These are phyloP conservation scores for Maudiozyma serrabonitensis DNA, from an alignment of 805 yeast species.

Conservation along the genomic window DNA sequence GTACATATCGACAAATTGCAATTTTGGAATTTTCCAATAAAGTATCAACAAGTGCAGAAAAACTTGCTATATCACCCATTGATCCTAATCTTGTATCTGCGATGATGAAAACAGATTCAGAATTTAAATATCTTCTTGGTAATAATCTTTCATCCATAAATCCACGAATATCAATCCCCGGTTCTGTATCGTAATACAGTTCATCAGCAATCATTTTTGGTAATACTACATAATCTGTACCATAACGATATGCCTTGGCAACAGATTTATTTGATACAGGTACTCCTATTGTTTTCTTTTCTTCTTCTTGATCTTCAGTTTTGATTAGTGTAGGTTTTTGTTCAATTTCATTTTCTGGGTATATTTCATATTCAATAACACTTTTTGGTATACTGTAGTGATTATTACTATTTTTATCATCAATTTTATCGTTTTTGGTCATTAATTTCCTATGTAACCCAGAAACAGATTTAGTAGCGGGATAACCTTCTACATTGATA, in stretches of 20 bases:
- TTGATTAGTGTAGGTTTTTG: neutral
- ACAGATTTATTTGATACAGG: slow-evolving; percentile 31
- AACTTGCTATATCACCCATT: slow-evolving; percentile 32
- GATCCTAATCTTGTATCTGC: slow-evolving; percentile 29
- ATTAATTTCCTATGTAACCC: slow-evolving; percentile 12
- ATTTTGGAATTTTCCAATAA: slow-evolving; percentile 38
- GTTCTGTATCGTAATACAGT: slow-evolving; percentile 31
- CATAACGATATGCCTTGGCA: slow-evolving; percentile 59
- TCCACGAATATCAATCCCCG: slow-evolving; percentile 59
- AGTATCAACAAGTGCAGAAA: slow-evolving; percentile 43
- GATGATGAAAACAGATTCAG: slow-evolving; percentile 48
- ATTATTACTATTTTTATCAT: neutral
- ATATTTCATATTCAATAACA: slow-evolving; percentile 16
- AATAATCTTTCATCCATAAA: slow-evolving; percentile 38
- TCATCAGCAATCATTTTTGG: slow-evolving; percentile 39
- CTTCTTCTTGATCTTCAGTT: slow-evolving; percentile 9
- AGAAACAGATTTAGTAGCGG: slow-evolving; percentile 33
- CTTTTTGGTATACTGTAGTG: slow-evolving; percentile 7
- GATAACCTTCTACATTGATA: slow-evolving; percentile 51
- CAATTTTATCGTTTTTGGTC: slow-evolving; percentile 4
- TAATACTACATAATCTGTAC: slow-evolving; percentile 46
- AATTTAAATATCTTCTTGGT: slow-evolving; percentile 51
- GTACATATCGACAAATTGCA: slow-evolving; percentile 58
- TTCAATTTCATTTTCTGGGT: slow-evolving; percentile 12
- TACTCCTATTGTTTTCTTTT: slow-evolving; percentile 1